phyloP scores from a whole-genome alignment of 441 rosid genomes.

The Aleurites moluccanus region DNA sequence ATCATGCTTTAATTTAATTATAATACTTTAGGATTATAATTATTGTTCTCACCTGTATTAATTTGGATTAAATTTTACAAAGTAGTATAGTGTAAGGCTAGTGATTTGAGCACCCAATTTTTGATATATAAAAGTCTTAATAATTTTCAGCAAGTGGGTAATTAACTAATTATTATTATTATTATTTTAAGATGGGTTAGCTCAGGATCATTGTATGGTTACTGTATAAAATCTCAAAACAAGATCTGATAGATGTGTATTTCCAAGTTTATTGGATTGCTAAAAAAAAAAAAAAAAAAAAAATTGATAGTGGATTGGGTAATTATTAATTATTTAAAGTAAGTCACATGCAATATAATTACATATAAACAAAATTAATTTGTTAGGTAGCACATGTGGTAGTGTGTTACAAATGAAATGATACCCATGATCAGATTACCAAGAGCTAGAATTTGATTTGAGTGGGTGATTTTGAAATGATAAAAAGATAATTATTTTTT shows the following conservation, averaged over 20 bases:
- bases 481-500: not conserved
- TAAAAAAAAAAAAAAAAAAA: not conserved
- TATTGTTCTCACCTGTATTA: not conserved
- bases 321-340: not conserved
- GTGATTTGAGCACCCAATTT: slow-evolving; percentile 1
- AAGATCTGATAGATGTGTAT: not conserved
- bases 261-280: not conserved
- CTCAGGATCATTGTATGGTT: not conserved
- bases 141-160: too few species aligned
- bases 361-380: not conserved
- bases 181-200: not conserved
- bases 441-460: not conserved
- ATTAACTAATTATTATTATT: not conserved
- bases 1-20: slow-evolving; percentile 23
- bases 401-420: not conserved
- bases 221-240: too few species aligned
- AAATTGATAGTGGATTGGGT: not conserved
- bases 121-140: not conserved
- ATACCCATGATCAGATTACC: not conserved
- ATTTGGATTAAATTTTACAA: not conserved
- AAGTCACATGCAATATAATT: not conserved
- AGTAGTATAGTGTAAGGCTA: not conserved
- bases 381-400: slow-evolving; percentile 7
- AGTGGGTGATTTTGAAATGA: not conserved
- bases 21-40: not conserved